phyloP scores from a whole-genome alignment of 2,329 filamentous ascomycete species.

The Colletotrichum cuscutae region DNA sequence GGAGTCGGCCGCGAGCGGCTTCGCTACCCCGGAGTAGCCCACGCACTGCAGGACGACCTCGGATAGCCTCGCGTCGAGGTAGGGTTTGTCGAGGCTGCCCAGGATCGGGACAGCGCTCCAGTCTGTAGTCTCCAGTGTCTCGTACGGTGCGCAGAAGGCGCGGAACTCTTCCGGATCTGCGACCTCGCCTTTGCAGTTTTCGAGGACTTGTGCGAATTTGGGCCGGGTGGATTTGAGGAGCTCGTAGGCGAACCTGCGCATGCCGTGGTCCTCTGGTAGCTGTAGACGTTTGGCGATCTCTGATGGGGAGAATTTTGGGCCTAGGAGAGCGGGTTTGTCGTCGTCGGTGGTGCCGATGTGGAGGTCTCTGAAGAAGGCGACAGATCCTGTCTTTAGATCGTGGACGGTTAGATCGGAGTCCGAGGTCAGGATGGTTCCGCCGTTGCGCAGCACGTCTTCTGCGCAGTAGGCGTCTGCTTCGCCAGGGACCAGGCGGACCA shows the following conservation, averaged over 20 bases:
- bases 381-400: slow-evolving; percentile 72
- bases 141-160: slow-evolving; percentile 47
- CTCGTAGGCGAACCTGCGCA: slow-evolving; percentile 50
- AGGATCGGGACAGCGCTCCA: slow-evolving; percentile 25
- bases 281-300: slow-evolving; percentile 55
- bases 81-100: background rate
- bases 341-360: slow-evolving; percentile 43
- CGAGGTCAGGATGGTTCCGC: slow-evolving; percentile 75
- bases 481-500: slow-evolving; percentile 74
- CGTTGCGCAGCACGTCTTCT: slow-evolving; percentile 62
- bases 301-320: slow-evolving; percentile 42
- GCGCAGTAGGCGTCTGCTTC: slow-evolving; percentile 90
- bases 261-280: slow-evolving; percentile 43
- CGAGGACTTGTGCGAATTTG: slow-evolving; percentile 34
- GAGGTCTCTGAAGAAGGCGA: slow-evolving; percentile 77
- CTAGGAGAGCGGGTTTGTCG: slow-evolving; percentile 30
- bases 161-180: slow-evolving; percentile 40
- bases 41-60: slow-evolving; percentile 49
- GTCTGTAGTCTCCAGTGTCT: slow-evolving; percentile 22
- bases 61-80: slow-evolving; percentile 51
- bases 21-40: slow-evolving; percentile 45
- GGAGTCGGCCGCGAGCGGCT: slow-evolving; percentile 40
- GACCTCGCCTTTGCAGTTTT: slow-evolving; percentile 22
- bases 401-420: slow-evolving; percentile 89
- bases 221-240: slow-evolving; percentile 42